A percentile compares a stretch with the other conserved stretches of the same genome.
Conservation (phyloP, 306 rosid genomes). For the Quercus parvula region DNA sequence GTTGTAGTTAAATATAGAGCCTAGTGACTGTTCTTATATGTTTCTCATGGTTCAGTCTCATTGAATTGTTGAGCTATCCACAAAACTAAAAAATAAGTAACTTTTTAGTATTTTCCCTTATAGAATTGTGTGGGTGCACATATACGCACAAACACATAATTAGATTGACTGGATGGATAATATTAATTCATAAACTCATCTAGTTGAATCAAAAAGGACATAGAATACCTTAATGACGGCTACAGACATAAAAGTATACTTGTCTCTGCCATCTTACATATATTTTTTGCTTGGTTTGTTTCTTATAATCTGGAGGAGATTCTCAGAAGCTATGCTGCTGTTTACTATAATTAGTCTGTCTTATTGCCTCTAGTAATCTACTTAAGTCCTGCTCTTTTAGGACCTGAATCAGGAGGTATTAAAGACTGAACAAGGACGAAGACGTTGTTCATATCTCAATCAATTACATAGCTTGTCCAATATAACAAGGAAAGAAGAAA, state of each 20-base stretch:
- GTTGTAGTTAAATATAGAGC: neutral
- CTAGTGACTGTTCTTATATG: constrained; percentile 2
- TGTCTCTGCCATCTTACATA: neutral
- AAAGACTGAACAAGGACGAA: neutral
- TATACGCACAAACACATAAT: neutral
- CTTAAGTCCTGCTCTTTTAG: neutral
- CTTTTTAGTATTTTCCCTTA: too few species aligned
- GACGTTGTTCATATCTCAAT: neutral
- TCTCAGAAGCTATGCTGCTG: neutral
- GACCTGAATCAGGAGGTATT: neutral
- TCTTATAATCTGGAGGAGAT: neutral
- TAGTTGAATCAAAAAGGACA: neutral
- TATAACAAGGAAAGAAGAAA: neutral
- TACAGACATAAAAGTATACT: neutral
- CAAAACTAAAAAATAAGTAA: neutral
- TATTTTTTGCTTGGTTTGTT: neutral
- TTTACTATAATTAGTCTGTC: neutral
- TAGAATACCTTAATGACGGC: neutral
- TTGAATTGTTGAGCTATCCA: neutral
- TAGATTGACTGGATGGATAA: neutral
- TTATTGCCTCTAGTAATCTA: neutral
- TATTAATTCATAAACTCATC: neutral
- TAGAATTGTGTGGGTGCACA: neutral
- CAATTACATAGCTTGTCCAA: neutral
- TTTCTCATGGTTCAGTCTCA: neutral